Base-by-base conservation (phyloP, 2,329 filamentous ascomycete genomes). In the Karstenula rhodostoma region DNA sequence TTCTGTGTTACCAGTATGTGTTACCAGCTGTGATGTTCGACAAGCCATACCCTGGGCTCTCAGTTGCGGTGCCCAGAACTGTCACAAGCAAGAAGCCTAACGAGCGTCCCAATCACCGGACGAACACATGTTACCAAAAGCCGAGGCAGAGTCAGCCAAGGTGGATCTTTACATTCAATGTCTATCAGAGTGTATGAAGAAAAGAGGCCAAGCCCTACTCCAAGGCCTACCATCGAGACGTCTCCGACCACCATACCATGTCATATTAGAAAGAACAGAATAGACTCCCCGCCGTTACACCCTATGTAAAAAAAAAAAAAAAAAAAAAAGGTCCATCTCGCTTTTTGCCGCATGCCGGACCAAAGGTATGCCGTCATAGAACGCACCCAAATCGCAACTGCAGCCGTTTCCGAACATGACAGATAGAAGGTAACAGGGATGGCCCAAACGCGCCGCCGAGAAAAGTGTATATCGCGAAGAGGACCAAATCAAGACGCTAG, bases 101-200 rank as follows among this genome's bases (percentile, higher is more conserved):
- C 19, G 19, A 44, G n/a, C n/a, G 17, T 40, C 17, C 37, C 7
- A n/a, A 10, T 12, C 13, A n/a, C 59, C 48, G 49, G 29, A 27
- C 5, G 23, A 29, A 15, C 44, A 27, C 23, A 29, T 22, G 27
- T 44, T 19, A 54, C 25, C 37, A 44, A 43, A 23, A 43, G 25
- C 51, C 51, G 37, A 54, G 37, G 37, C 42, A 46, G n/a, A 25
- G n/a, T 47, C 52, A 33, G 54, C 49, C 49, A 55, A 59, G 50
- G 55, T 58, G 33, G 64, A 56, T 67, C 64, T 72, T 70, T 69
- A 64, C 64, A 71, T 73, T 71, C 66, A 66, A 61, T 63, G 67
- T 72, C 69, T 72, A 73, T 70, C 57, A 58, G 48, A 61, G 64
- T 57, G 22, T 56, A 59, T 52, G 60, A 60, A 65, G 58, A 57